These are phyloP conservation scores for Candida vaughaniae DNA, from an alignment of 805 yeast genomes.

Conservation along the genomic window DNA sequence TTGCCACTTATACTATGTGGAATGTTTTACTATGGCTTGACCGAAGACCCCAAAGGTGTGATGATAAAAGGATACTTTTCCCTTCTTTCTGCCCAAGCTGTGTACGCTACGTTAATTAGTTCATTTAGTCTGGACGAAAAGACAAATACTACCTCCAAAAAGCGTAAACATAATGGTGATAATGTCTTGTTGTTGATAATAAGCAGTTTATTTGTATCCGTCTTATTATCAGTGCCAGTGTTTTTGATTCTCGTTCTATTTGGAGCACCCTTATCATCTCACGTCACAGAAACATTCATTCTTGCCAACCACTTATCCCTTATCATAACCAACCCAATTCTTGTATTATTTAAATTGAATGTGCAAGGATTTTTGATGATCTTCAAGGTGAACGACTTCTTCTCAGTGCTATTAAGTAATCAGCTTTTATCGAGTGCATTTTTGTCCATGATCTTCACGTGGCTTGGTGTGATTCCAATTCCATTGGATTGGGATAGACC, in stretches of 20 bases:
- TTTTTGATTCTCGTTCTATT: constrained; percentile 52
- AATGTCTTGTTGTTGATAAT: constrained; percentile 23
- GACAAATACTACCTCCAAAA: constrained; percentile 2
- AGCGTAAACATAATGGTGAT: constrained; percentile 12
- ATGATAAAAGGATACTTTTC: constrained; percentile 27
- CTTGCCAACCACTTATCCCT: constrained; percentile 62
- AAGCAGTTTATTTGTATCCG: constrained; percentile 29
- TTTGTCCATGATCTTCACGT: constrained; percentile 59
- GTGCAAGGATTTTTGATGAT: constrained; percentile 31
- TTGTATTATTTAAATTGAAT: constrained; percentile 53
- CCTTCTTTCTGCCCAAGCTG: constrained; percentile 22
- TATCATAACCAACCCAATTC: constrained; percentile 62
- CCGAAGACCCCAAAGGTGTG: constrained; percentile 19
- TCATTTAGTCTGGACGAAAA: no score
- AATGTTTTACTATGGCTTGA: constrained; percentile 32
- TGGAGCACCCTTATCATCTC: constrained; percentile 76
- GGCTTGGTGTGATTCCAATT: constrained; percentile 92
- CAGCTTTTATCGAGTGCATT: constrained; percentile 27
- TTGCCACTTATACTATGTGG: constrained; percentile 23
- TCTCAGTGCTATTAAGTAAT: constrained; percentile 22
- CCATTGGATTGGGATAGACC: constrained; percentile 98
- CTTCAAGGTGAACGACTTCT: constrained; percentile 21
- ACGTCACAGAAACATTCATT: constrained; percentile 53
- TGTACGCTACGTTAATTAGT: constrained; percentile 22
- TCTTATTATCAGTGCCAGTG: constrained; percentile 37